Percentiles rank a stretch among this genome's conserved stretches.
phyloP scores from a whole-genome alignment of 2,329 filamentous ascomycete species.

The Hypoxylon sp. region DNA sequence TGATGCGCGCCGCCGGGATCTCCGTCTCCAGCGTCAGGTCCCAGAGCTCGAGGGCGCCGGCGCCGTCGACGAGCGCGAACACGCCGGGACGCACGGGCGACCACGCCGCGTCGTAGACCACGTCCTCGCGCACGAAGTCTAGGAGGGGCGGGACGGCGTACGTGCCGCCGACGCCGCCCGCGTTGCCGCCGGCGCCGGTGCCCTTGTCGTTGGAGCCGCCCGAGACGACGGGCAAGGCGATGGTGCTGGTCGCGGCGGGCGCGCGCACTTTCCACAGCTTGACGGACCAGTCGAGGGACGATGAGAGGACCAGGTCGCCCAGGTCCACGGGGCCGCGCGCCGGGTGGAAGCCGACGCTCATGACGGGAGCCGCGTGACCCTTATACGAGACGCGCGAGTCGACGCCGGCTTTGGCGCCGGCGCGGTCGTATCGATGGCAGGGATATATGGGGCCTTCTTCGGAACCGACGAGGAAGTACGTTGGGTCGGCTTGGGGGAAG shows the following conservation, averaged over 20 bases:
- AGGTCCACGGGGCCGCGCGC: conserved; percentile 92
- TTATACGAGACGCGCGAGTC: conserved; percentile 89
- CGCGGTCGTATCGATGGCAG: conserved; percentile 96
- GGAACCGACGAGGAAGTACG: conserved; percentile 95
- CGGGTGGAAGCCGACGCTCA: conserved; percentile 96
- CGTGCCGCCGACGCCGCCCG: conserved; percentile 45
- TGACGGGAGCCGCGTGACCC: conserved; percentile 92
- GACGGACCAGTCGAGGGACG: conserved; percentile 95
- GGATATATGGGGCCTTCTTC: conserved; percentile 97
- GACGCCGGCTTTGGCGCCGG: conserved; percentile 95
- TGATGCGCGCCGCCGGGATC: conserved; percentile 85
- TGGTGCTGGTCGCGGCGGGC: conserved; percentile 76
- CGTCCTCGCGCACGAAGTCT: conserved; percentile 92
- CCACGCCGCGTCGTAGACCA: conserved; percentile 97
- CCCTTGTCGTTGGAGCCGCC: background rate
- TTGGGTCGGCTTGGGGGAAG: conserved; percentile 94
- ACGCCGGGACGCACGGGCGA: conserved; percentile 93
- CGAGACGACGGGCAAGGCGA: conserved; percentile 53
- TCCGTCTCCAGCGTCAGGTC: conserved; percentile 93
- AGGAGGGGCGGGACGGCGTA: conserved; percentile 77
- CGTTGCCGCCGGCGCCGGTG: conserved; percentile 51
- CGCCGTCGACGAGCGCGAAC: conserved; percentile 93
- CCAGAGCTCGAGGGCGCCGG: conserved; percentile 93
- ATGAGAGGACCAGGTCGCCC: conserved; percentile 91
- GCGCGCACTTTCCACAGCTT: conserved; percentile 96